Percentiles rank a stretch among this genome's conserved stretches.
These are phyloP conservation scores for Margaritispora aquatica DNA, from an alignment of 495 filamentous ascomycete genomes.

Conservation along the genomic window DNA sequence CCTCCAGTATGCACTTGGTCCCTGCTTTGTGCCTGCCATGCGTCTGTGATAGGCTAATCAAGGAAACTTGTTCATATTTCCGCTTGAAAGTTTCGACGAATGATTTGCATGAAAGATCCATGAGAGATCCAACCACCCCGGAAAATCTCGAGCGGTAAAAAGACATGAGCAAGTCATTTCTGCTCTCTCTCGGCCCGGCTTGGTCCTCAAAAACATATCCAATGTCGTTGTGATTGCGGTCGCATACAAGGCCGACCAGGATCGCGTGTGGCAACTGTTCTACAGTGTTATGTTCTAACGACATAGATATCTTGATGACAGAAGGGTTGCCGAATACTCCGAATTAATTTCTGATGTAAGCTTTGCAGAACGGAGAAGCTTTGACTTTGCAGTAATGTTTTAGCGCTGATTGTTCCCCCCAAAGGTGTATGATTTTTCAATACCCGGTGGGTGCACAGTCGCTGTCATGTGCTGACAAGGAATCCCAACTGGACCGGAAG, in stretches of 20 bases:
- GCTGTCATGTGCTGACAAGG: not conserved
- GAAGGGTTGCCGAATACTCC: too few species aligned
- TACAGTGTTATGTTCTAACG: too few species aligned
- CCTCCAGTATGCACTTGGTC: not conserved
- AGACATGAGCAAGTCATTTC: not conserved
- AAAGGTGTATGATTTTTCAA: too few species aligned
- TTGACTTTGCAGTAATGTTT: too few species aligned
- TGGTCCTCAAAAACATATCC: not conserved
- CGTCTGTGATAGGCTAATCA: not conserved
- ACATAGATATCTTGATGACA: too few species aligned
- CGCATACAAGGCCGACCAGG: conserved; percentile 1
- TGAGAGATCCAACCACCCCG: not conserved
- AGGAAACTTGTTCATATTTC: not conserved
- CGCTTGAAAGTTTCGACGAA: conserved; percentile 1
- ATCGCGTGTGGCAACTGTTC: not conserved
- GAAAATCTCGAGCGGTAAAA: conserved; percentile 4
- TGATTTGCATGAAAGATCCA: conserved; percentile 11
- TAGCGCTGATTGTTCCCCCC: conserved; percentile 9
- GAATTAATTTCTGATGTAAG: not conserved
- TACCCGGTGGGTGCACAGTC: not conserved
- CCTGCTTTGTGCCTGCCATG: not conserved
- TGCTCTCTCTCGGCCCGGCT: too few species aligned
- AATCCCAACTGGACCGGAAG: too few species aligned
- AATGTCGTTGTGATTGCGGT: not conserved
- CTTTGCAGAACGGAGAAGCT: not conserved